These are phyloP conservation scores for Tylopilus sp. DNA, from an alignment of 768 basidiomycete species.

Conservation along the genomic window DNA sequence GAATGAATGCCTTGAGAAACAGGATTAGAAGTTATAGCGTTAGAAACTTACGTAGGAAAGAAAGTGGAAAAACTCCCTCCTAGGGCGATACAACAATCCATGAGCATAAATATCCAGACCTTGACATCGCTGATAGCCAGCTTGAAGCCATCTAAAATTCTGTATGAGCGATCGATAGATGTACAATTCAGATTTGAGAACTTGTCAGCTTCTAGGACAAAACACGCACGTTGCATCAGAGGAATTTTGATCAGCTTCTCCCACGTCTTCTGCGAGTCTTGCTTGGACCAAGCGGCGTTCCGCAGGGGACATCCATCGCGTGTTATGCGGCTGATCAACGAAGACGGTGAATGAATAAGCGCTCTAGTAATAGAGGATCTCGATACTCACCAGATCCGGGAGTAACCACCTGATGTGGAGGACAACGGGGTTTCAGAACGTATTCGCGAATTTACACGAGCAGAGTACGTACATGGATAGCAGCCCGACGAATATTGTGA, in stretches of 20 bases:
- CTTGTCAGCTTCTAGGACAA: not conserved
- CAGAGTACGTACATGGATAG: not conserved
- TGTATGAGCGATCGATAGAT: constrained; percentile 17
- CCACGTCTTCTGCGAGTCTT: constrained; percentile 50
- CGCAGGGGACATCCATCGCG: constrained; percentile 50
- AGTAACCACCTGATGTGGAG: not conserved
- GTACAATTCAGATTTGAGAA: not conserved
- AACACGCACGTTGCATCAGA: constrained; percentile 10
- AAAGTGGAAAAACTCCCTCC: constrained; percentile 62
- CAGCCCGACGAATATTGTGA: constrained; percentile 35
- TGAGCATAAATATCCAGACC: constrained; percentile 51
- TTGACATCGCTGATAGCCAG: constrained; percentile 56
- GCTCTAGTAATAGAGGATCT: no score
- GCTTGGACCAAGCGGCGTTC: constrained; percentile 61
- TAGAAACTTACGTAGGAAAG: constrained; percentile 44
- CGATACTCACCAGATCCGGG: not conserved
- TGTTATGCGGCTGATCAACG: constrained; percentile 51
- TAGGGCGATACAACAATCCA: constrained; percentile 47
- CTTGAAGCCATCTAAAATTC: constrained; percentile 49
- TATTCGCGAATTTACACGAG: not conserved
- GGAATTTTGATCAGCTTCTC: not conserved
- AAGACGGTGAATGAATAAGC: not conserved
- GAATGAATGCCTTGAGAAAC: not conserved
- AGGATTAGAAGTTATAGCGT: not conserved
- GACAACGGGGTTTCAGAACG: not conserved